Evolutionary conservation across 176 grass and related monocot genomes (phyloP).

Genomic region (Hyparrhenia diplandra): DNA sequence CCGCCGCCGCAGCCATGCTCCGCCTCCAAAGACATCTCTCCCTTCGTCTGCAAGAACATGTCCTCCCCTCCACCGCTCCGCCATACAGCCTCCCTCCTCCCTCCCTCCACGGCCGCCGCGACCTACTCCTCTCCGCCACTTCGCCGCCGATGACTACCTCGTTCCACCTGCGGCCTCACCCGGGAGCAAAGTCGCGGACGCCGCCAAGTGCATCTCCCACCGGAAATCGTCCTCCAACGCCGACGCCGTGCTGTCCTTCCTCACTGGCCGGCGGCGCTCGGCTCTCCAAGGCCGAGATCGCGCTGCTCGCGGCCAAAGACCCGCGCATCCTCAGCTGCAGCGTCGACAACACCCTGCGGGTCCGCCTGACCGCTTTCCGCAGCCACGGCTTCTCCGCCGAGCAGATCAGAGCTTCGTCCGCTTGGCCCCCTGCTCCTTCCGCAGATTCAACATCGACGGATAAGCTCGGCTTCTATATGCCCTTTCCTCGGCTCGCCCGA

Average conservation of each 20-base stretch:
- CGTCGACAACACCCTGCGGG: conserved; percentile 45
- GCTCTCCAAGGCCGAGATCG: conserved; percentile 39
- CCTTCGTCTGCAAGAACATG: not conserved
- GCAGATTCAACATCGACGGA: conserved; percentile 10
- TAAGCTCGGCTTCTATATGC: conserved; percentile 51
- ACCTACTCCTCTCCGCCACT: not conserved
- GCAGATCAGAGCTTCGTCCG: conserved; percentile 19
- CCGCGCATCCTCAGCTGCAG: conserved; percentile 38
- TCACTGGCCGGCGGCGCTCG: conserved; percentile 30
- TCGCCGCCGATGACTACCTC: conserved; percentile 36
- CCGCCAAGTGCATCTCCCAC: conserved; percentile 11
- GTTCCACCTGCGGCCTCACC: conserved; percentile 36
- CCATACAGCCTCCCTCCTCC: not conserved
- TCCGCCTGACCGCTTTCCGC: conserved; percentile 13
- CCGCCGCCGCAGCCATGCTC: not conserved
- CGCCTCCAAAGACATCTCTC: not conserved
- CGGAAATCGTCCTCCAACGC: conserved; percentile 20
- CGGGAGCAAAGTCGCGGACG: conserved; percentile 10
- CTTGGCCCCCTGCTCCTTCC: not conserved
- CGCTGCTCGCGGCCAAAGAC: conserved; percentile 11
- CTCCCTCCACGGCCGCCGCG: not conserved
- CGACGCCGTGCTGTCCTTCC: conserved; percentile 35
- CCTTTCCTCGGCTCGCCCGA: conserved; percentile 29
- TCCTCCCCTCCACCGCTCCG: not conserved
- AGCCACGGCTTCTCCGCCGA: conserved; percentile 32